Evolutionary conservation across 108 stramenopile species (phyloP), one percentile per base, ranked within the genome.

Genomic region (Schizochytrium sp.): DNA sequence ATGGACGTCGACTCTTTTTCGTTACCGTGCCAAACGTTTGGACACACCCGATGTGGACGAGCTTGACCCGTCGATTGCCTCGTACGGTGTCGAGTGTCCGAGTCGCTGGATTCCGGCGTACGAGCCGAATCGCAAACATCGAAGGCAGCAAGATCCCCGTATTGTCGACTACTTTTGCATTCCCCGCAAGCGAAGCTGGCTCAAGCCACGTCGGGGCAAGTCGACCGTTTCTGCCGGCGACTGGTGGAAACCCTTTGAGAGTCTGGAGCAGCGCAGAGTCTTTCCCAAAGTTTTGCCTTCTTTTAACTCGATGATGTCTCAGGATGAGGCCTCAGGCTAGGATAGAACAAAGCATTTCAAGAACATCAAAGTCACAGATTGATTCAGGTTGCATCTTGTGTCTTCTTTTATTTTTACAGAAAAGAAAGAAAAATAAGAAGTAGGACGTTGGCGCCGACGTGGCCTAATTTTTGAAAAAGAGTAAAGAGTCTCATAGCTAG

Each of bases 151-250:
- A 83, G 76, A 83, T 43, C 76, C 76, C 51, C 76, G 76, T 12
- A 83, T 83, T 23, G 76, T 83, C 5, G 76, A 83, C 51, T 83
- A 83, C 76, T 83, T 83, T 83, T 83, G 48, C 76, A 83, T 83
- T 34, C 76, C 76, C 8, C 45, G 51, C 48, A 83, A 83, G 76
- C n/a, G 28, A 6, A 55, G 5, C 45, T 83, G 76, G 76, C 19
- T 28, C 25, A 53, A 83, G 25, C n/a, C 28, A 18, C 76, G 76
- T 12, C 45, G 76, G 19, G 51, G 76, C 76, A 47, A 83, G 25
- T 53, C 48, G 23, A 53, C 51, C 76, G 48, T 83, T 83, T 28
- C 63, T 69, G 51, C 19, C 5, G 25, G 51, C 25, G 76, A 83
- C 28, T 83, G 76, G 76, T 83, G 76, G 76, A 23, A 83, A 53